A percentile compares a stretch with the other conserved stretches of the same genome.
phyloP scores from a whole-genome alignment of 148 eudicot genomes.

The Spergularia marina region DNA sequence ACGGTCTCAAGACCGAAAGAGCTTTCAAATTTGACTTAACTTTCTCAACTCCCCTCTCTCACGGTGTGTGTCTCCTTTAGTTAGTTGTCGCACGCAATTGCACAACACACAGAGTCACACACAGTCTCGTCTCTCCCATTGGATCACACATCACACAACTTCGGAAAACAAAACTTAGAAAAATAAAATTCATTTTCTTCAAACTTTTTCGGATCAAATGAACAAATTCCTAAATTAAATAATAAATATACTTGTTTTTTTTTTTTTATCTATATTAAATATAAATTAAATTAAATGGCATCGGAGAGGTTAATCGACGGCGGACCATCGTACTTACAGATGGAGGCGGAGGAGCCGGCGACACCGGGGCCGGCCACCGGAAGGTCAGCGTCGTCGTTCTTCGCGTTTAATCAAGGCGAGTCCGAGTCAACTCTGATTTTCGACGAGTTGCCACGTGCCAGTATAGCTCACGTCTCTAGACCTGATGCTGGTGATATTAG shows the following conservation, averaged over 20 bases:
- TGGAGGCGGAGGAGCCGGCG: conserved; percentile 51
- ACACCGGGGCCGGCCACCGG: conserved; percentile 27
- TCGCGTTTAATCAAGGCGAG: conserved; percentile 41
- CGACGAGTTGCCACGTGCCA: conserved; percentile 85
- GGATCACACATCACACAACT: not conserved
- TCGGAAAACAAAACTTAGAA: not conserved
- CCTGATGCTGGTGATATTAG: conserved; percentile 92
- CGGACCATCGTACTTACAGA: conserved; percentile 48
- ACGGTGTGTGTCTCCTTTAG: not conserved
- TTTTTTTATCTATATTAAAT: not conserved
- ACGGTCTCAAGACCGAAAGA: not conserved
- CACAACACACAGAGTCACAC: too few relatives aligned
- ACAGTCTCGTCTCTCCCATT: not conserved
- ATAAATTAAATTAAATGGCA: conserved; percentile 30
- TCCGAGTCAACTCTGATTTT: conserved; percentile 61
- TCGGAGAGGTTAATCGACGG: conserved; percentile 53
- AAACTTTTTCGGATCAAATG: conserved; percentile 20
- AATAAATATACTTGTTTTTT: not conserved
- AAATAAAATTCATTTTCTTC: conserved; percentile 8
- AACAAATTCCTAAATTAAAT: not conserved
- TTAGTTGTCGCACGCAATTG: conserved; percentile 15
- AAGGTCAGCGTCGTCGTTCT: conserved; percentile 44
- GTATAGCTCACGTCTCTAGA: conserved; percentile 69
- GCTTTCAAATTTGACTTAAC: conserved; percentile 23
- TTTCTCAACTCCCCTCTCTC: not conserved